Evolutionary conservation across 2,329 filamentous ascomycete genomes (phyloP), one percentile per base, ranked within the genome.

Genomic region (Sporothrix brasiliensis): DNA sequence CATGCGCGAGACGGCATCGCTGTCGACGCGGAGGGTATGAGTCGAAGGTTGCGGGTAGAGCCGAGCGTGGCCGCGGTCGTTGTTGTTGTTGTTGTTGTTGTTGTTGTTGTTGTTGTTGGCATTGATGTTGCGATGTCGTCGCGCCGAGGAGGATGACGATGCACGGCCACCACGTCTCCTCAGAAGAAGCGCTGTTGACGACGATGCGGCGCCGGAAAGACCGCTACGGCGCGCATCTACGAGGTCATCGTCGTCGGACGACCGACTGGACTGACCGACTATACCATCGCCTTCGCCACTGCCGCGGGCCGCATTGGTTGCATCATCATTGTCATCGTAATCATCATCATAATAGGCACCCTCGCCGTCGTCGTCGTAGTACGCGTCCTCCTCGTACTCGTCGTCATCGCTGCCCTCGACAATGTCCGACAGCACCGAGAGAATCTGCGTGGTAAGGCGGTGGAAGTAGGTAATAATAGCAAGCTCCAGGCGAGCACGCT

Each of bases 391-490:
- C 2, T 81, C 81, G 34, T 77, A 77, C 1, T 80, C 79, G 41
- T 81, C 81, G n/a, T 82, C 83, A 13, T 83, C 83, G 6, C 81
- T 77, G 65, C 77, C 78, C 52, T 84, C 83, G 6, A 92, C 85
- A 3, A 92, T 80, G 72, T 89, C 87, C 0, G 85, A 84, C 68
- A 93, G 78, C 3, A 86, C 85, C 0, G 84, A 84, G 27, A 94
- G 80, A 56, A 92, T 84, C 74, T 87, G 83, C 2, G 87, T 86
- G 0, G 92, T 93, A 67, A 93, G 83, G 1, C 91, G 87, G 79
- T 94, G 92, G 79, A 94, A 94, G 79, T 93, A 95, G 1, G 91
- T 89, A 69, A 94, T 91, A 67, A 93, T 86, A 53, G 89, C 87
- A 72, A 92, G 88, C 76, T 93, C 90, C 13, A 86, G 77, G 61